Conservation (phyloP, 2,329 filamentous ascomycete genomes). For the Parastagonospora avenae region DNA sequence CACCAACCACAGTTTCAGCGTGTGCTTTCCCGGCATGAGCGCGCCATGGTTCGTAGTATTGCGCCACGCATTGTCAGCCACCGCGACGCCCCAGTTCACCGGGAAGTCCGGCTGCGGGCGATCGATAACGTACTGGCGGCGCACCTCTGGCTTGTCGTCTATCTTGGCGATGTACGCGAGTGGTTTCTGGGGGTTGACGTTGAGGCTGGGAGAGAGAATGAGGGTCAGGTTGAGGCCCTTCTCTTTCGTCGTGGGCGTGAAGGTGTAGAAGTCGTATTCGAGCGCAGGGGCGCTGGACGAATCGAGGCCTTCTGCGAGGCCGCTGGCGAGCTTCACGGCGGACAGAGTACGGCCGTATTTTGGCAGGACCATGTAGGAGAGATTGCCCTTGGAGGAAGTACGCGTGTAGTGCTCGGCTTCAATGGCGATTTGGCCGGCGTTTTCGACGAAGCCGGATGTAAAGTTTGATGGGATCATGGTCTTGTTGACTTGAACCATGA, state of each 20-base stretch:
- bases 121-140: constrained; percentile 51
- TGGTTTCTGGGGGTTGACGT: constrained; percentile 56
- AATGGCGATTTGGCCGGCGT: constrained; percentile 39
- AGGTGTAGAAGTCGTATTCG: constrained; percentile 47
- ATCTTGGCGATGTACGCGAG: constrained; percentile 59
- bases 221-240: constrained; percentile 47
- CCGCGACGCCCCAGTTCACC: constrained; percentile 55
- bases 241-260: constrained; percentile 35
- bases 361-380: constrained; percentile 36
- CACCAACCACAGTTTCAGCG: constrained; percentile 52
- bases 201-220: constrained; percentile 53
- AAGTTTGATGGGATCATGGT: constrained; percentile 39
- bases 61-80: constrained; percentile 58
- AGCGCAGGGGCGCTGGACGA: constrained; percentile 36
- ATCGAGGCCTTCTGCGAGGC: constrained; percentile 34
- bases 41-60: constrained; percentile 49
- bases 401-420: constrained; percentile 48
- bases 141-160: constrained; percentile 47
- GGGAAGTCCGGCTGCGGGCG: constrained; percentile 51
- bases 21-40: constrained; percentile 46
- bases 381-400: constrained; percentile 28
- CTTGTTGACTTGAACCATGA: constrained; percentile 44
- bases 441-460: constrained; percentile 43
- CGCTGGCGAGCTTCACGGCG: constrained; percentile 38
- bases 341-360: constrained; percentile 45